phyloP scores from a whole-genome alignment of 1,284 basidiomycete genomes.

The Phellinidium pouzarii region DNA sequence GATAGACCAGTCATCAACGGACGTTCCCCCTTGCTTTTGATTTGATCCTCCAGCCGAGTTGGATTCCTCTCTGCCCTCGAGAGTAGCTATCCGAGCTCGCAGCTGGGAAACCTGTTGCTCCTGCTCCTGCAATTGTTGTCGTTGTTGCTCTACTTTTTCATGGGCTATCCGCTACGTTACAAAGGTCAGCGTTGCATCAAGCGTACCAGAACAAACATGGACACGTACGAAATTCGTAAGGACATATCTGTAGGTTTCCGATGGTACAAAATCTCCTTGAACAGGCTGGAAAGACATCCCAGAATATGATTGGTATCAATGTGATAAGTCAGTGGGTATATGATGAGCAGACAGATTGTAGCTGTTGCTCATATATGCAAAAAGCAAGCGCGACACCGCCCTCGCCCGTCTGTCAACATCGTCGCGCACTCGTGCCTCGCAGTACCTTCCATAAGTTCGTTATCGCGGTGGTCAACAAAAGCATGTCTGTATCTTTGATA shows the following conservation, averaged over 20 bases:
- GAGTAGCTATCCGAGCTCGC: conserved; percentile 57
- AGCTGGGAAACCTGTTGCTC: conserved; percentile 72
- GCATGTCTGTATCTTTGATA: neutral
- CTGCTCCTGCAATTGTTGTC: conserved; percentile 71
- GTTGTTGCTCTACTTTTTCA: conserved; percentile 77
- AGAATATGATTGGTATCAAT: neutral
- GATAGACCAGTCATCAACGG: conserved; percentile 79
- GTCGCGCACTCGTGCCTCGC: neutral
- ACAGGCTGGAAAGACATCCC: conserved; percentile 12
- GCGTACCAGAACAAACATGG: neutral
- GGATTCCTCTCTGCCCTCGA: conserved; percentile 53
- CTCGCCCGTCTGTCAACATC: neutral
- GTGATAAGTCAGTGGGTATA: neutral
- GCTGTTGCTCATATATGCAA: conserved; percentile 4
- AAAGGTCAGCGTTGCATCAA: neutral
- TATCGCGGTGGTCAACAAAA: neutral
- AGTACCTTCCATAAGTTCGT: neutral
- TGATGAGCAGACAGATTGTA: neutral
- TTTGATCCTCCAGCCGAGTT: conserved; percentile 28
- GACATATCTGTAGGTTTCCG: conserved; percentile 72
- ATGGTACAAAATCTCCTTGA: conserved; percentile 49
- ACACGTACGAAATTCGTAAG: conserved; percentile 68
- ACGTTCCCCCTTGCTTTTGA: conserved; percentile 43
- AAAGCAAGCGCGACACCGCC: conserved; percentile 8
- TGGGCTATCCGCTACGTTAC: conserved; percentile 65